Base-by-base conservation (phyloP, 2,329 filamentous ascomycete species). In the Pseudocercospora pini-densiflorae region DNA sequence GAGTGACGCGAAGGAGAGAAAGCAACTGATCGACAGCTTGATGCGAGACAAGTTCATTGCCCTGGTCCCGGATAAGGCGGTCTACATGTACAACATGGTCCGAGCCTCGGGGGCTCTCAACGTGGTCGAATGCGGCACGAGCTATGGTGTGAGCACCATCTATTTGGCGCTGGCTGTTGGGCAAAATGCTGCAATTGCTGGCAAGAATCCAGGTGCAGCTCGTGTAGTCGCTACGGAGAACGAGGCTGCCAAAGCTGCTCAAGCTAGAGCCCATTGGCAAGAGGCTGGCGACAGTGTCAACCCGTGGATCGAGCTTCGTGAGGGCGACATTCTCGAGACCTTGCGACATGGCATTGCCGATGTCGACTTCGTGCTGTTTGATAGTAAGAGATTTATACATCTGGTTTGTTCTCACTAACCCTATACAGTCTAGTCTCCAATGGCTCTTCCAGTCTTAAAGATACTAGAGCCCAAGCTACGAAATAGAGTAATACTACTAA, bases 181-280 rank as follows among this genome's bases (percentile, higher is more conserved):
- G 0, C 80, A 85, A 62, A 88, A 85, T 64, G 79, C 78, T 0
- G 71, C 68, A 0, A 66, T 61, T 2, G 70, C 67, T n/a, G 77
- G 75, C 12, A 61, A 75, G 61, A 16, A 9, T 5, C 23, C 43
- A 21, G 66, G 62, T 14, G 36, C 40, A 1, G 84, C 81, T 0
- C 81, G 70, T 45, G 87, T 90, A 0, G 85, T 89, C 71, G 87
- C 83, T 0, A 90, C 88, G 0, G 88, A 90, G 75, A 84, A 88
- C 27, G 88, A 90, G 73, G 73, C 78, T 0, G 74, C 71, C 5
- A 90, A 89, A 75, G 86, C 86, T 0, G 77, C 69, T 2, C 76
- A 73, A 58, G 87, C 88, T 5, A 60, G 69, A 21, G 58, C 80
- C 69, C 76, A 89, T 71, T 90, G 88, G 87, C 77, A 75, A 27